Conservation (phyloP, 23 red algal species). For the Gracilaria domingensis region DNA sequence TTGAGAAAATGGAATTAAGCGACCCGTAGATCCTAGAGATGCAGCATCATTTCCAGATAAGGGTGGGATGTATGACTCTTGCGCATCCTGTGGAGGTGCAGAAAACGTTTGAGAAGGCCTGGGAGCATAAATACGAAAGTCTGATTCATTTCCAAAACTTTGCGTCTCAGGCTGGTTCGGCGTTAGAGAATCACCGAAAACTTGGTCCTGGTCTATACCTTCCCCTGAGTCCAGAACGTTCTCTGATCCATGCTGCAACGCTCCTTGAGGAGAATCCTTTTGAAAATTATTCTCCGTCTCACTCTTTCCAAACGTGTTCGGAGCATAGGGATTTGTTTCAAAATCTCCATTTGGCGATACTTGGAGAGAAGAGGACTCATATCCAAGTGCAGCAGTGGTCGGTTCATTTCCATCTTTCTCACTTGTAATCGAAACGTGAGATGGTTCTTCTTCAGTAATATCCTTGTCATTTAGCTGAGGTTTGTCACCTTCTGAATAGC, state of each 20-base stretch:
- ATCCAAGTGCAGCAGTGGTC: background rate
- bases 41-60: background rate
- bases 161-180: background rate
- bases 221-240: background rate
- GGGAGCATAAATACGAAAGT: background rate
- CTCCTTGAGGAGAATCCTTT: too few species aligned
- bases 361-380: background rate
- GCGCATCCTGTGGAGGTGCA: background rate
- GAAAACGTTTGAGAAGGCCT: background rate
- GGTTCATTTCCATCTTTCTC: background rate
- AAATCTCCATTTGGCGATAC: background rate
- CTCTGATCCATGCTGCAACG: background rate
- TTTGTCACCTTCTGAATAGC: too few species aligned
- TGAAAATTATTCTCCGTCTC: background rate
- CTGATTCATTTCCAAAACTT: background rate
- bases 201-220: background rate
- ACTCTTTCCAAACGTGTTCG: background rate
- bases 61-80: background rate
- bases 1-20: background rate
- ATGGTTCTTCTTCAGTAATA: background rate
- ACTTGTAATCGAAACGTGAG: background rate
- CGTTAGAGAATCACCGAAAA: background rate
- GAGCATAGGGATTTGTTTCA: background rate
- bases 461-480: background rate
- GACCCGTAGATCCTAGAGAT: background rate